Conservation (phyloP, 495 filamentous ascomycete genomes). For the Penicillium soppii region DNA sequence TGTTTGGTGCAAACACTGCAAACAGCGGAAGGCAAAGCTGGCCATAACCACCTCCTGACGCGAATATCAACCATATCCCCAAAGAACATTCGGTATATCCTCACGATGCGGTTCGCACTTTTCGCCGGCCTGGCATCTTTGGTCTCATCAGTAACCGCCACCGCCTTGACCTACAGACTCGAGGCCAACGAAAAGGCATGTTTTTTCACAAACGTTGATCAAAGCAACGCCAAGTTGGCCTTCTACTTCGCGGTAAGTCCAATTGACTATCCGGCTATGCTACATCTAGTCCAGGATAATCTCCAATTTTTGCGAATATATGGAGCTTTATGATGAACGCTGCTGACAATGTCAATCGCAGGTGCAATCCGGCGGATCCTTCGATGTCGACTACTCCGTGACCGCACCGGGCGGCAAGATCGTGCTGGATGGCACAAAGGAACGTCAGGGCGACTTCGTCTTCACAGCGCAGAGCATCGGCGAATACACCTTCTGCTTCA, state of each 20-base stretch:
- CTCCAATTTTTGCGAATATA: background rate
- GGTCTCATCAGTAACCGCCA: slow-evolving; percentile 63
- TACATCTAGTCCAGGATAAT: background rate
- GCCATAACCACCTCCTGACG: slow-evolving; percentile 36
- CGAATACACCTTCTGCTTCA: slow-evolving; percentile 97
- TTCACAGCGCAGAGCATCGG: slow-evolving; percentile 93
- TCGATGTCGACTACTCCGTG: slow-evolving; percentile 93
- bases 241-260: slow-evolving; percentile 97
- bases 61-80: slow-evolving; percentile 9
- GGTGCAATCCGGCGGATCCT: slow-evolving; percentile 95
- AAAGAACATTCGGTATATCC: slow-evolving; percentile 1
- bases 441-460: slow-evolving; percentile 96
- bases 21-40: slow-evolving; percentile 37
- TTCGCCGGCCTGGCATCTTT: slow-evolving; percentile 61
- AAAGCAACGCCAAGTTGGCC: slow-evolving; percentile 76
- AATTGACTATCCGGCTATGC: background rate
- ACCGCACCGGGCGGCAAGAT: slow-evolving; percentile 77
- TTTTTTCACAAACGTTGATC: slow-evolving; percentile 80
- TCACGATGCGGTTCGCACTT: slow-evolving; percentile 43
- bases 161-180: slow-evolving; percentile 93
- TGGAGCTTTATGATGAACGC: background rate
- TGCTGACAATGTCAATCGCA: slow-evolving; percentile 30
- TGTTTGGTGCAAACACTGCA: slow-evolving; percentile 38
- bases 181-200: slow-evolving; percentile 89
- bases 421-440: slow-evolving; percentile 85